phyloP scores from a whole-genome alignment of 2,329 filamentous ascomycete species.

The Parasarocladium wereldwijsianum region DNA sequence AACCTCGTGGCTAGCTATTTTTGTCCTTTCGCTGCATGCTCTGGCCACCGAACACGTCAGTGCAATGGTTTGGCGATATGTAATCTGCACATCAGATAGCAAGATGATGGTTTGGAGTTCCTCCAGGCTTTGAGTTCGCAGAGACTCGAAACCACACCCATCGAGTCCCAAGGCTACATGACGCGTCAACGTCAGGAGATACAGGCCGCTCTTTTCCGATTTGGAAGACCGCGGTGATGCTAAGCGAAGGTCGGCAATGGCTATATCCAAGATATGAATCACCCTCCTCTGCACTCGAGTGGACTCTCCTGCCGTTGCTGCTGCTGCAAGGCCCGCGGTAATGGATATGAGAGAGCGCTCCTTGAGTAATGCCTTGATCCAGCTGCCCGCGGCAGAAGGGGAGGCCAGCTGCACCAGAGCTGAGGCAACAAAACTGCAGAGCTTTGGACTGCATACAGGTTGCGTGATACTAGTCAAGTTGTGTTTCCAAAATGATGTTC shows the following conservation, averaged over 20 bases:
- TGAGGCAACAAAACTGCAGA: no score
- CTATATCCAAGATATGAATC: conserved; percentile 12
- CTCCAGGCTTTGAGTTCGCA: background rate
- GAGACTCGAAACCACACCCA: background rate
- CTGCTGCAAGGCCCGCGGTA: conserved; percentile 15
- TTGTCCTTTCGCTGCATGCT: conserved; percentile 27
- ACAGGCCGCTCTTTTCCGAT: conserved; percentile 8
- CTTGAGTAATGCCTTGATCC: no score
- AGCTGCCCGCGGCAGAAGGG: background rate
- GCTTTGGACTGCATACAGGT: no score
- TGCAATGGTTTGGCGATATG: conserved; percentile 16
- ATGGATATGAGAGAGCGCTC: conserved; percentile 16
- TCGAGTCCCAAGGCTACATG: conserved; percentile 11
- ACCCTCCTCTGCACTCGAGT: conserved; percentile 11
- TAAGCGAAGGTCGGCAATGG: conserved; percentile 8
- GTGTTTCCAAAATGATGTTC: no score
- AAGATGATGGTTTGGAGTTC: conserved; percentile 1
- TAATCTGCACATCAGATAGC: conserved; percentile 4
- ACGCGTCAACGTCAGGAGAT: conserved; percentile 13
- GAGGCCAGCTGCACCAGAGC: no score
- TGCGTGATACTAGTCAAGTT: no score
- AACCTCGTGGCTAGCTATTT: conserved; percentile 21
- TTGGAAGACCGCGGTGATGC: conserved; percentile 4
- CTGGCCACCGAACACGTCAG: conserved; percentile 31
- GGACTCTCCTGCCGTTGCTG: conserved; percentile 9